These are phyloP conservation scores for Pseudonitzschia pungens DNA, from an alignment of 108 stramenopile species.

Conservation along the genomic window DNA sequence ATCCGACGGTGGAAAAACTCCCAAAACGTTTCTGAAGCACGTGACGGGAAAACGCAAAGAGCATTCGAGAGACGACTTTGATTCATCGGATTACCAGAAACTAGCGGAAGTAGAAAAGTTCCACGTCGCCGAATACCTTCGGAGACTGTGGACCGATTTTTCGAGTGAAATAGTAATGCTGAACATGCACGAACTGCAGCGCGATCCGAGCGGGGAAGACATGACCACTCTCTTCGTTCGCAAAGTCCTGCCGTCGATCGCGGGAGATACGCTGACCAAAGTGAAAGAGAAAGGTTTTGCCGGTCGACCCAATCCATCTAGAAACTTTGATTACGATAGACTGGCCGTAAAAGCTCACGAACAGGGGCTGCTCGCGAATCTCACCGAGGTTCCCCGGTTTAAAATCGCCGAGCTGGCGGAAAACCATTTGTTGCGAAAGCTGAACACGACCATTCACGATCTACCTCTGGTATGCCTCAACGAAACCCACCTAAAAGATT, in stretches of 20 bases:
- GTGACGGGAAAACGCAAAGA: not conserved
- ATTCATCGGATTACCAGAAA: not conserved
- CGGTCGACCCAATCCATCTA: slow-evolving; percentile 7
- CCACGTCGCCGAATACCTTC: not conserved
- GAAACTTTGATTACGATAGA: not conserved
- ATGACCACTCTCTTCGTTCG: not conserved
- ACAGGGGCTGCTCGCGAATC: slow-evolving; percentile 1
- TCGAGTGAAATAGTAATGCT: not conserved
- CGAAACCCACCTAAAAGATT: not conserved
- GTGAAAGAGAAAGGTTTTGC: not conserved
- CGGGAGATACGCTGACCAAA: not conserved
- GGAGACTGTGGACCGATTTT: not conserved
- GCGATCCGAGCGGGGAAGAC: not conserved
- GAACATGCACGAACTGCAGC: not conserved
- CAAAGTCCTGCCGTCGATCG: not conserved
- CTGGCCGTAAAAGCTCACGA: not conserved
- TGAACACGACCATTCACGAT: not conserved
- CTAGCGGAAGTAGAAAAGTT: not conserved
- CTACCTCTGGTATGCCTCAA: not conserved
- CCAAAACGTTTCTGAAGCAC: slow-evolving; percentile 2
- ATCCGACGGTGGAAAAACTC: slow-evolving; percentile 2
- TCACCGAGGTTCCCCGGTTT: not conserved
- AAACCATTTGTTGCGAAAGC: not conserved
- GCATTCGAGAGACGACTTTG: not conserved
- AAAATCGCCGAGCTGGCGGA: not conserved